Evolutionary conservation across 345 rosid species (phyloP).

Genomic region (Trapa bicornis): DNA sequence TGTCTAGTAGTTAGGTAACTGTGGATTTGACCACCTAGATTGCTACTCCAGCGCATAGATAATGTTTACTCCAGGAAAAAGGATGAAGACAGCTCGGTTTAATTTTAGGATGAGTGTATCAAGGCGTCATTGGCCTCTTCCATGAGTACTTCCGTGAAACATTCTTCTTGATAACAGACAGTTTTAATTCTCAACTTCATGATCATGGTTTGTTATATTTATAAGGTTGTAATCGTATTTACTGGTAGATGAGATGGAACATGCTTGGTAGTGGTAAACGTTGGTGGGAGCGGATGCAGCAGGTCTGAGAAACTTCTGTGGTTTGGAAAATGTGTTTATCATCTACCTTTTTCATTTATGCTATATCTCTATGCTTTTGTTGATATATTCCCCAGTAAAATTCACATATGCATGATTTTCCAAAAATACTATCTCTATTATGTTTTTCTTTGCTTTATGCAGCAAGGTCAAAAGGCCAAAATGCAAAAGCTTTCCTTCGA

Average conservation of each 20-base stretch:
- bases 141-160: not conserved
- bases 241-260: not conserved
- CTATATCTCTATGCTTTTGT: not conserved
- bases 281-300: not conserved
- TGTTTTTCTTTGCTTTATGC: slow-evolving; percentile 19
- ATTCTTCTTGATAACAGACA: not conserved
- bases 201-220: not conserved
- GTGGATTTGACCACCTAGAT: not conserved
- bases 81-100: not conserved
- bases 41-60: not conserved
- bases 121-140: not conserved
- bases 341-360: not conserved
- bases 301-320: not conserved
- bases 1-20: not conserved
- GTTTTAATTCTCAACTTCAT: not conserved
- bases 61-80: not conserved
- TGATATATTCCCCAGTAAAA: not conserved
- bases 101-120: not conserved
- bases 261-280: not conserved
- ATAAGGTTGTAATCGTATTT: not conserved
- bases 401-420: not conserved
- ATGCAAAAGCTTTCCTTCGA: slow-evolving; percentile 82
- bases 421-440: not conserved
- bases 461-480: slow-evolving; percentile 60
- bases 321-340: not conserved